These are phyloP conservation scores for Oldenlandia corymbosa DNA, from an alignment of 257 asterid species.

Conservation along the genomic window DNA sequence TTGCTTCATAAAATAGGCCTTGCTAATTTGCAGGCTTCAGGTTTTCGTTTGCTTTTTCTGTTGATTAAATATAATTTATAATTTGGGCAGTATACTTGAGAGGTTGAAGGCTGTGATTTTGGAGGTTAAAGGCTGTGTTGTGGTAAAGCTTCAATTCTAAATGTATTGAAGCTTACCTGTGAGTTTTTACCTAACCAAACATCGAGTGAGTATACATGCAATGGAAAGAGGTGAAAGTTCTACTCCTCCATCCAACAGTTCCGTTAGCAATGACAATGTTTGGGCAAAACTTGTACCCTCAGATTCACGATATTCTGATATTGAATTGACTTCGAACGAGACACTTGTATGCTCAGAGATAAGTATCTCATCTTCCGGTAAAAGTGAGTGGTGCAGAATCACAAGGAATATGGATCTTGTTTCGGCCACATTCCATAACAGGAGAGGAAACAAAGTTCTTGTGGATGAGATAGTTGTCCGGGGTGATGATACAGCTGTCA, in stretches of 20 bases:
- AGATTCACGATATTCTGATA: slow-evolving; percentile 48
- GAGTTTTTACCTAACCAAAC: no score
- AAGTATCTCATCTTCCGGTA: slow-evolving; percentile 36
- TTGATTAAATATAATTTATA: no score
- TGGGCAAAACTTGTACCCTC: slow-evolving; percentile 89
- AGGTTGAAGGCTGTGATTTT: no score
- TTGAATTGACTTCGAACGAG: slow-evolving; percentile 56
- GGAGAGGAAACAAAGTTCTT: slow-evolving; percentile 44
- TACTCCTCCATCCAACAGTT: slow-evolving; percentile 26
- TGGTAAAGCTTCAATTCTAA: no score
- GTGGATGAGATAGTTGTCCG: slow-evolving; percentile 64
- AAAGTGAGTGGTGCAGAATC: slow-evolving; percentile 81
- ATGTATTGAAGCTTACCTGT: no score
- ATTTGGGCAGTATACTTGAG: no score
- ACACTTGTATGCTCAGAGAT: slow-evolving; percentile 48
- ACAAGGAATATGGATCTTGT: slow-evolving; percentile 62
- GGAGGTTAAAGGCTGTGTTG: no score
- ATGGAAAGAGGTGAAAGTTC: slow-evolving; percentile 81
- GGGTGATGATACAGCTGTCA: slow-evolving; percentile 45
- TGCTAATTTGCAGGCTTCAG: no score
- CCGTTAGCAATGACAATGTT: slow-evolving; percentile 23
- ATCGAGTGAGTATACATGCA: no score
- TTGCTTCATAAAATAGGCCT: no score
- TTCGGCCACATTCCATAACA: slow-evolving; percentile 63
- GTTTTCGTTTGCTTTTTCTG: no score